phyloP scores from a whole-genome alignment of 1,284 basidiomycete genomes.

The Inonotus obliquus region DNA sequence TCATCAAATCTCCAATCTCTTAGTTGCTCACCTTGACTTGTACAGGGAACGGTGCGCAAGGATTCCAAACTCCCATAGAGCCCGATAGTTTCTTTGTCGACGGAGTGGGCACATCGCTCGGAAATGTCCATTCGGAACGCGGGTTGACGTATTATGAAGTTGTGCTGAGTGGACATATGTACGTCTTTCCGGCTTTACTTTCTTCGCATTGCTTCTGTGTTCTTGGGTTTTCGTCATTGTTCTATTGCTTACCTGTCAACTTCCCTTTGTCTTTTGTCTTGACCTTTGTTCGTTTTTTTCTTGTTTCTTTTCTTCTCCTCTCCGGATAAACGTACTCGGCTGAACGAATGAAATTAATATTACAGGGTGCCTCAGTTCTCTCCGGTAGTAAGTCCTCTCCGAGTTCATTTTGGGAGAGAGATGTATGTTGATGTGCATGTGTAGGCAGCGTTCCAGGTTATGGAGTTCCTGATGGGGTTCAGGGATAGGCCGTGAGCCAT shows the following conservation, averaged over 20 bases:
- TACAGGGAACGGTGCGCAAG: conserved; percentile 60
- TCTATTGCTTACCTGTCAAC: background rate
- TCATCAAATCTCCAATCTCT: background rate
- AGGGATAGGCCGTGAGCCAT: conserved; percentile 31
- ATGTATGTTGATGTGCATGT: too few relatives aligned
- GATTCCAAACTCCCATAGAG: conserved; percentile 63
- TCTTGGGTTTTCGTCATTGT: too few relatives aligned
- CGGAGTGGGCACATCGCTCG: conserved; percentile 54
- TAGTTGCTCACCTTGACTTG: background rate
- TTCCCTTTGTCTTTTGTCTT: background rate
- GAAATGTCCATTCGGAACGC: conserved; percentile 59
- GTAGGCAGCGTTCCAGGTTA: conserved; percentile 63
- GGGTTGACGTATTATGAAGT: conserved; percentile 65
- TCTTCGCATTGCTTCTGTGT: background rate
- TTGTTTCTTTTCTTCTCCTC: background rate
- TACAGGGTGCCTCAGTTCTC: conserved; percentile 61
- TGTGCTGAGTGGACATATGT: conserved; percentile 67
- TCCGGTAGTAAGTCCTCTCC: conserved; percentile 41
- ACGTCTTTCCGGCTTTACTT: conserved; percentile 23
- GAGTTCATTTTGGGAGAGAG: background rate
- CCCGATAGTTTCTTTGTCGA: conserved; percentile 67
- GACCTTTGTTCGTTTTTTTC: background rate
- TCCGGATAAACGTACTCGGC: too few relatives aligned
- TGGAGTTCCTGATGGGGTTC: conserved; percentile 67
- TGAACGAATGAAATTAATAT: background rate